Base-by-base conservation (phyloP, 495 filamentous ascomycete species). In the Tuber calosporum region DNA sequence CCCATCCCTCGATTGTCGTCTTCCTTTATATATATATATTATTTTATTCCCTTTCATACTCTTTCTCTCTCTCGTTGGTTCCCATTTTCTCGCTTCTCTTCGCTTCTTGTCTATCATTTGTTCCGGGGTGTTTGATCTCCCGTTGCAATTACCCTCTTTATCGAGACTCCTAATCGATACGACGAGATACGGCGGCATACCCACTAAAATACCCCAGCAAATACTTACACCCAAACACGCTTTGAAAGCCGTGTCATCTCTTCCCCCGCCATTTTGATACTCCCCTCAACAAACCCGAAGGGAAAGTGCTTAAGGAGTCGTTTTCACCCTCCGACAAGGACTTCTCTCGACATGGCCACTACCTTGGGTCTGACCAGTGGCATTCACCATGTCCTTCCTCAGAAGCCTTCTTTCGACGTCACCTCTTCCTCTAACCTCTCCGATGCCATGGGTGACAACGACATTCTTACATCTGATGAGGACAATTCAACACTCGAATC, bases 301-400 rank as follows among this genome's bases (percentile, higher is more conserved):
- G 26, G 30, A 62, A 26, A 5, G 48, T 30, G 26, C 5, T 62
- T 62, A 17, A 34, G 34, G 53, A 62, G 26, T 62, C 26, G 13
- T 30, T 26, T 17, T 62, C 53, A 34, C 26, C 6, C 53, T 62
- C 34, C 30, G 19, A 62, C 53, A 62, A 62, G 9, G 53, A 34
- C 53, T 34, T 62, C 53, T 62, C 53, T 34, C 53, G 53, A 62
- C 26, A 62, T 62, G 53, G 53, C 53, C 26, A 62, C 53, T 62
- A 62, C 53, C 53, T 62, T 62, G 53, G 53, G 53, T 62, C 26
- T 62, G 7, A 6, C 53, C 53, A 62, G 53, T 17, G 53, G 53
- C 26, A 62, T 62, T 34, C 53, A 62, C 53, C 83, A 85, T 73
- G 81, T 79, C 70, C 82, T 84, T 30, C 78, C 81, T 9, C 82